Evolutionary conservation across 2,329 filamentous ascomycete genomes (phyloP).

Genomic region (Beauveria australis): DNA sequence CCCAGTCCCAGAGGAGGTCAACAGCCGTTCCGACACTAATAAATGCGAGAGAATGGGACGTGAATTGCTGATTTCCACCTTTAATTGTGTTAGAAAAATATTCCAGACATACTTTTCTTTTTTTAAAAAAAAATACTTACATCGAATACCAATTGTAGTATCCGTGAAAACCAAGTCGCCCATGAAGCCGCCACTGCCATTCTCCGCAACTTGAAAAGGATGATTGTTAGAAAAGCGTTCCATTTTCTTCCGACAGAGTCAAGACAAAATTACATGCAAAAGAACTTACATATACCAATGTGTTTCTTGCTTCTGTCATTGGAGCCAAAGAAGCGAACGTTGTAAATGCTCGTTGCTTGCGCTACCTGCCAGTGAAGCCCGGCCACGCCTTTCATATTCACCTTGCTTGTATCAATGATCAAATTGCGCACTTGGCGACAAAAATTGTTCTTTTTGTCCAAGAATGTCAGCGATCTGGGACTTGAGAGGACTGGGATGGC

Average conservation of each 20-base stretch:
- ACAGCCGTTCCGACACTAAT: constrained; percentile 2
- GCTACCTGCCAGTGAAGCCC: constrained; percentile 56
- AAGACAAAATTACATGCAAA: background rate
- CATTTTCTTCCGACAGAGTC: background rate
- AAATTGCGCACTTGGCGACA: constrained; percentile 58
- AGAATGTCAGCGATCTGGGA: background rate
- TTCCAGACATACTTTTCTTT: background rate
- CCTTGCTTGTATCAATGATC: constrained; percentile 25
- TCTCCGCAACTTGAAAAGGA: constrained; percentile 16
- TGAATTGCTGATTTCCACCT: constrained; percentile 12
- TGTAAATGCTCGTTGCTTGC: constrained; percentile 44
- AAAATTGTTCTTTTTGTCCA: constrained; percentile 48
- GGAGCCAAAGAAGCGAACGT: constrained; percentile 40
- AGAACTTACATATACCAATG: constrained; percentile 13
- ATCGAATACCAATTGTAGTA: constrained; percentile 37
- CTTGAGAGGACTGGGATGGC: background rate
- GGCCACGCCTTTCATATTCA: constrained; percentile 36
- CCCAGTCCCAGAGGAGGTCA: constrained; percentile 14
- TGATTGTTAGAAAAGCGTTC: background rate
- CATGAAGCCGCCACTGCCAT: constrained; percentile 31
- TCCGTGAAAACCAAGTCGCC: constrained; percentile 56
- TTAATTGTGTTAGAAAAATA: background rate
- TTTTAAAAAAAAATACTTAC: background rate
- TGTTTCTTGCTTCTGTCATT: constrained; percentile 14
- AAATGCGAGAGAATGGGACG: constrained; percentile 4